Conservation (phyloP, 768 basidiomycete genomes). For the Lactifluus pinguis region DNA sequence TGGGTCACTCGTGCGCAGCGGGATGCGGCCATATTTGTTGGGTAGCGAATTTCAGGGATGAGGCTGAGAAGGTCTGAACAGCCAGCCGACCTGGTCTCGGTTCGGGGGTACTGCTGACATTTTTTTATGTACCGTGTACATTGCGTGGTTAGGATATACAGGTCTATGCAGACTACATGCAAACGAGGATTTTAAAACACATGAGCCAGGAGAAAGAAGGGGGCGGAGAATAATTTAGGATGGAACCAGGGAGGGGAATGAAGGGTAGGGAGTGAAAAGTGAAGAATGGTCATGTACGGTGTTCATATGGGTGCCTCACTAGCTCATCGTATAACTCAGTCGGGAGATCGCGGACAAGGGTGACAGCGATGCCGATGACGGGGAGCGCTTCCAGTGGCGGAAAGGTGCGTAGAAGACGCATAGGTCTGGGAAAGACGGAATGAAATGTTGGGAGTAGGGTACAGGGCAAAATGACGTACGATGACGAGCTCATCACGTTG, state of each 20-base stretch:
- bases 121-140: background rate
- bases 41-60: conserved; percentile 33
- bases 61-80: conserved; percentile 6
- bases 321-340: conserved; percentile 81
- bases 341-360: conserved; percentile 86
- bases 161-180: background rate
- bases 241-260: background rate
- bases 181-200: background rate
- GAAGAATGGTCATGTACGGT: conserved; percentile 1
- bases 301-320: conserved; percentile 77
- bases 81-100: background rate
- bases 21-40: conserved; percentile 82
- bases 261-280: background rate
- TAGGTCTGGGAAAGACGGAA: conserved; percentile 50
- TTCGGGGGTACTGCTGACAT: background rate
- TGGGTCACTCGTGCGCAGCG: conserved; percentile 63
- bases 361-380: conserved; percentile 89
- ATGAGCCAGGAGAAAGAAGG: background rate
- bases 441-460: conserved; percentile 1
- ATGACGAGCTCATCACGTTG: conserved; percentile 79
- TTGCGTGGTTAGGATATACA: conserved; percentile 3
- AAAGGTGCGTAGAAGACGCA: conserved; percentile 89
- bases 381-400: conserved; percentile 82
- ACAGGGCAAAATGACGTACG: conserved; percentile 40
- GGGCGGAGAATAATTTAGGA: background rate